Evolutionary conservation across 1,139 yeast genomes (phyloP), one percentile per base, ranked within the genome.

Genomic region (Suhomyces chickasaworum): DNA sequence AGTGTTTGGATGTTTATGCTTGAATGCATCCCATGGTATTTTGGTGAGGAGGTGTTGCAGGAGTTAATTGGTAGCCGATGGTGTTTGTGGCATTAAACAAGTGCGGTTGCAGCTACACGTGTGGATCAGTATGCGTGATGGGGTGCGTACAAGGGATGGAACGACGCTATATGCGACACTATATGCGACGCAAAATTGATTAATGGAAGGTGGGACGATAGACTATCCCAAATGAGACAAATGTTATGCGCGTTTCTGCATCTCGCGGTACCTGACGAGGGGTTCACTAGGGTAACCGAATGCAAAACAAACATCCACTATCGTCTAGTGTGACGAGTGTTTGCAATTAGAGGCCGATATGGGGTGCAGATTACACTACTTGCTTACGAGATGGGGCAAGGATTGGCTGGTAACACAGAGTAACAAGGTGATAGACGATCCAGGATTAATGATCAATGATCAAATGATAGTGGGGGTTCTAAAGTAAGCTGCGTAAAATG

Each of bases 71-170:
- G 10, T 29, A 29, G 32, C 32, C 32, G 32, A 15, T 15, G 32
- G 32, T 29, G 32, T 29, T 29, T 29, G 32, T 29, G 32, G 32
- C 32, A 29, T 10, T 10, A 9, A 6, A 13, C 4, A 3, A 4
- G 10, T 13, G 32, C 32, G 17, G 32, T 15, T 13, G 17, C 10
- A 29, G 32, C 17, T 3, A 13, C 32, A 7, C 32, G 32, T 13
- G 16, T 29, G 32, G 29, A 25, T 29, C 17, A 13, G 32, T 7
- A 6, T 29, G 32, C 32, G 17, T 35, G 30, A 8, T 15, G 37
- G 25, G 29, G 27, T 21, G 29, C 37, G 18, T 22, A 23, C 27
- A 35, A 35, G 37, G 37, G 37, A 35, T 35, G 37, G 37, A 35
- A 35, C 37, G 29, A 35, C 25, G 27, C 18, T 15, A 10, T n/a